Evolutionary conservation across 1,139 yeast species (phyloP).

Genomic region (Hyphopichia khmerensis): DNA sequence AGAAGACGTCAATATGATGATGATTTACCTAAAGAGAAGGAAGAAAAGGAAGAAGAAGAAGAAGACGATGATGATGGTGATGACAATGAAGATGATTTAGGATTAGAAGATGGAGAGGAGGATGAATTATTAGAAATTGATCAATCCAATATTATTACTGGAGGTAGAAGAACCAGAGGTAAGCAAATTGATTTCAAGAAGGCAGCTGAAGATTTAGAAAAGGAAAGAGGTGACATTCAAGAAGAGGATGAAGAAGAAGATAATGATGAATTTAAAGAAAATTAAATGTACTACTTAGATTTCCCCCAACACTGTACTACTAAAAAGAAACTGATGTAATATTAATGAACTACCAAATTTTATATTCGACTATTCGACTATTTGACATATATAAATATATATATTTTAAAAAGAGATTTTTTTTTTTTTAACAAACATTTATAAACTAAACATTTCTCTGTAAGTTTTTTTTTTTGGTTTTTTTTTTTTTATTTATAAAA

Average conservation of each 20-base stretch:
- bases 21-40: constrained; percentile 28
- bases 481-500: too few relatives aligned
- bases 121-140: constrained; percentile 86
- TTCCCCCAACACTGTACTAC: too few relatives aligned
- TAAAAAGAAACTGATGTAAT: too few relatives aligned
- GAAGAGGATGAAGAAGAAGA: constrained; percentile 50
- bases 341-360: too few relatives aligned
- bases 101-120: constrained; percentile 61
- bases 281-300: background rate
- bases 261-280: constrained; percentile 16
- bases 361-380: too few relatives aligned
- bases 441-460: too few relatives aligned
- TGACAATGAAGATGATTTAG: constrained; percentile 45
- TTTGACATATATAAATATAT: too few relatives aligned
- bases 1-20: constrained; percentile 35
- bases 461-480: too few relatives aligned
- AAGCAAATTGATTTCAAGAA: constrained; percentile 82
- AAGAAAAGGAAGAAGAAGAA: constrained; percentile 45
- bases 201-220: constrained; percentile 73
- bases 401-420: too few relatives aligned
- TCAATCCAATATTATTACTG: constrained; percentile 74
- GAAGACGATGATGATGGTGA: constrained; percentile 58
- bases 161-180: constrained; percentile 90
- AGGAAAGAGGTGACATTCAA: constrained; percentile 42
- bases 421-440: too few relatives aligned